These are phyloP conservation scores for Cystoderma amianthinum DNA, from an alignment of 768 basidiomycete genomes.

Conservation along the genomic window DNA sequence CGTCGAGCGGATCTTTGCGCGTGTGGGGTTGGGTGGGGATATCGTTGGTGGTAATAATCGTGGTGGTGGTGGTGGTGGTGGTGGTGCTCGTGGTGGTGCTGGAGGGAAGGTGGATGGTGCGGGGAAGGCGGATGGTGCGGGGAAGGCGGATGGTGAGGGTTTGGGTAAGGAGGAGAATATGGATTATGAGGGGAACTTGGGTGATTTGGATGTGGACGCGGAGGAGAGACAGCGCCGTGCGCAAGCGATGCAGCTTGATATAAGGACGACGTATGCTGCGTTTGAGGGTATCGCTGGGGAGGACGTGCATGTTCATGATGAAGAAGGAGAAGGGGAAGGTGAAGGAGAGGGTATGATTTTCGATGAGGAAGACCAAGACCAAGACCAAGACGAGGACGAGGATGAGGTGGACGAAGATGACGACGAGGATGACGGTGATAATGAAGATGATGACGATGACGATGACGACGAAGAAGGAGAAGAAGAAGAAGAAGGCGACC, in stretches of 20 bases:
- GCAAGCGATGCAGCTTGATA: too few species aligned
- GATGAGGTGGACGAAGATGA: constrained; percentile 1
- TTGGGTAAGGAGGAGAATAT: neutral
- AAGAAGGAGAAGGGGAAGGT: constrained; percentile 6
- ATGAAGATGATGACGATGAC: constrained; percentile 6
- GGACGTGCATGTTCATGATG: neutral
- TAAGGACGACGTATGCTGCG: too few species aligned
- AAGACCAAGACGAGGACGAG: neutral
- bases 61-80: too few species aligned
- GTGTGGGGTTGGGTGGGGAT: neutral
- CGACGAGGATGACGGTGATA: constrained; percentile 18
- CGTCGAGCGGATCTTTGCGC: neutral
- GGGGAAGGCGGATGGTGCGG: neutral
- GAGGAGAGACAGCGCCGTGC: too few species aligned
- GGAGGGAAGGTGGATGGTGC: too few species aligned
- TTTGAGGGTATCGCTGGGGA: too few species aligned
- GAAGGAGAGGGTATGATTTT: too few species aligned
- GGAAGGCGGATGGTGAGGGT: neutral
- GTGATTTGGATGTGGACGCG: too few species aligned
- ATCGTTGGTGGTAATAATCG: too few species aligned
- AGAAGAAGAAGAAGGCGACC: too few species aligned
- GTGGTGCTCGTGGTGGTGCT: too few species aligned
- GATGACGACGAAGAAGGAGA: constrained; percentile 7
- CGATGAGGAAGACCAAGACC: constrained; percentile 9
- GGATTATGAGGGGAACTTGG: neutral